Evolutionary conservation across 768 basidiomycete genomes (phyloP), one percentile per base, ranked within the genome.

Genomic region (Dioszegia aurantiaca): DNA sequence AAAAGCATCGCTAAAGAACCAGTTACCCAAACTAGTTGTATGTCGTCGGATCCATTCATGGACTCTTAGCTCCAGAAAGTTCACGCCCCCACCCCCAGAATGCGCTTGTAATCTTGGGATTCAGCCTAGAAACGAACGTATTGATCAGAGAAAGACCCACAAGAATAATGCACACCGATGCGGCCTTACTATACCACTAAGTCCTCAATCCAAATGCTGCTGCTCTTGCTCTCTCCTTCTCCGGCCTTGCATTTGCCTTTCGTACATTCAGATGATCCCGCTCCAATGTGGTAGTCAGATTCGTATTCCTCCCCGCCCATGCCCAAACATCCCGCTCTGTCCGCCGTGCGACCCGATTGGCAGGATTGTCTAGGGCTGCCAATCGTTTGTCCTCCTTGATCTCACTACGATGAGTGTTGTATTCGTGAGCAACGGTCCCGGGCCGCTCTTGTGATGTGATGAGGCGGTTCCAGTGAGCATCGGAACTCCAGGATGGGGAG

Each of bases 251-350:
- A 3, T 30, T 40, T n/a, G 30, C 46, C 42, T 61, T 64, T 52
- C 72, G 48, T 23, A 55, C 62, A 55, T 69, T 74, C 46, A 74
- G 44, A 57, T 71, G 65, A 2, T 43, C 8, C 41, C 72, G 45
- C 59, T 74, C 64, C 43, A 67, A 24, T 10, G 43, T 30, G 4
- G 64, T 66, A 1, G 65, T 69, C 37, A 70, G 26, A 1, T 56
- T 61, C 23, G 52, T 54, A 23, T 39, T 44, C 31, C 72, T 57
- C 3, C 54, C 65, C 19, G 57, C 59, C 69, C 65, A 69, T 16
- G 27, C 55, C 62, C 58, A 61, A 17, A 70, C 59, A 43, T 73
- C 64, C 19, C 61, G 28, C 28, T 68, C 64, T 2, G 63, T 68
- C 57, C 68, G 58, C 14, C 55, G 14, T 6, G 39, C 48, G 23